Evolutionary conservation across 192 early-diverging fungal genomes (phyloP).

Genomic region (Coemansia sp.): DNA sequence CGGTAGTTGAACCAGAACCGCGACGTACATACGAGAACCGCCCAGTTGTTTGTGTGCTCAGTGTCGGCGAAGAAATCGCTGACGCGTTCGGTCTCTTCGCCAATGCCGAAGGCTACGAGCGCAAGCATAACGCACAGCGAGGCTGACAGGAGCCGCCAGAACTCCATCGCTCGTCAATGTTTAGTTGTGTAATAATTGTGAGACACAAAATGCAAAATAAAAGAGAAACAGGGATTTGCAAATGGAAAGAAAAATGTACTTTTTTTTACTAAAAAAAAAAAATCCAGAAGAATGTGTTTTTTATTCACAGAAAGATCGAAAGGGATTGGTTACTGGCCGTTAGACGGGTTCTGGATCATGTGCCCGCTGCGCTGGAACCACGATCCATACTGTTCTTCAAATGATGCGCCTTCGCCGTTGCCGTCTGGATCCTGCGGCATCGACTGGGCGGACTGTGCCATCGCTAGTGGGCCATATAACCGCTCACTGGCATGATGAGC

Average conservation of each 20-base stretch:
- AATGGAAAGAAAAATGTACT: too few species aligned
- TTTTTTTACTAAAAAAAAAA: too few species aligned
- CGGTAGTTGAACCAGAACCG: constrained; percentile 99
- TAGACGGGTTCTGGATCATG: constrained; percentile 22
- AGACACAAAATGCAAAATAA: neutral
- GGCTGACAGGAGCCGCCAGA: neutral
- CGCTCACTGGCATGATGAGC: neutral
- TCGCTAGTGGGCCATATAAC: neutral
- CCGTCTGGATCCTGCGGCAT: constrained; percentile 3
- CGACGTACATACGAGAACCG: constrained; percentile 95
- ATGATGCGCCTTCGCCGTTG: constrained; percentile 10
- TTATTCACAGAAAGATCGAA: too few species aligned
- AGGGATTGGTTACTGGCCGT: neutral
- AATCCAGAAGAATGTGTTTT: neutral
- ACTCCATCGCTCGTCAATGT: neutral
- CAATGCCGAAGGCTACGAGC: neutral
- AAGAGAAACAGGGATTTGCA: neutral
- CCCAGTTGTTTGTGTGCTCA: constrained; percentile 97
- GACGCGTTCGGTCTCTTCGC: constrained; percentile 19
- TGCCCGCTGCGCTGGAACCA: constrained; percentile 39
- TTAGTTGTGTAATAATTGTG: constrained; percentile 1
- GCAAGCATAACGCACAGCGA: neutral
- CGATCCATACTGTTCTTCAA: constrained; percentile 52
- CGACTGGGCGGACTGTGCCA: neutral
- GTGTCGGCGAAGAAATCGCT: constrained; percentile 62